A percentile compares a stretch with the other conserved stretches of the same genome.
These are phyloP conservation scores for Irpex sp. DNA, from an alignment of 1,284 basidiomycete species.

Conservation along the genomic window DNA sequence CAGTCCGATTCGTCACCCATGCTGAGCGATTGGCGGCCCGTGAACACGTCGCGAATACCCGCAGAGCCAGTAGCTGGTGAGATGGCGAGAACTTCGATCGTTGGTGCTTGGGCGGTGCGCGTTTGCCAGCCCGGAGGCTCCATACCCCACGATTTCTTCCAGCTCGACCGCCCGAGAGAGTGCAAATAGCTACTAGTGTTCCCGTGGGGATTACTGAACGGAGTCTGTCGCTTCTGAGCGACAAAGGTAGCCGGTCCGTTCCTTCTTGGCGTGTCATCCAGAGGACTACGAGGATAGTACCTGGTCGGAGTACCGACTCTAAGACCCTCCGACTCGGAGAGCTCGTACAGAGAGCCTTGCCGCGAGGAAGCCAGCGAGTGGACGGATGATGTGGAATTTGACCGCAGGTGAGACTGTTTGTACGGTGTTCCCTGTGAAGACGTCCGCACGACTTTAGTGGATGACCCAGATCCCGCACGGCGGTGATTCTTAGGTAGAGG, in stretches of 20 bases:
- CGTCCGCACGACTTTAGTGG: conserved; percentile 73
- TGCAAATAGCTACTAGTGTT: conserved; percentile 33
- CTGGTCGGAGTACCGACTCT: conserved; percentile 53
- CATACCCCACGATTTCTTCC: conserved; percentile 83
- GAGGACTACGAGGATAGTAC: conserved; percentile 34
- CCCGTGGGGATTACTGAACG: conserved; percentile 51
- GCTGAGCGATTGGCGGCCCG: conserved; percentile 54
- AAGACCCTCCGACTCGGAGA: conserved; percentile 58
- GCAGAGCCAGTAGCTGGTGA: conserved; percentile 43
- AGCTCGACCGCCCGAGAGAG: conserved; percentile 66
- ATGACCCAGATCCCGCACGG: conserved; percentile 68
- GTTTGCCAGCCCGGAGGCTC: conserved; percentile 83
- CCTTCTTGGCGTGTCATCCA: conserved; percentile 50
- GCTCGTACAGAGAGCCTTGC: conserved; percentile 72
- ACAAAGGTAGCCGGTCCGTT: conserved; percentile 55
- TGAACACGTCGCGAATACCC: conserved; percentile 72
- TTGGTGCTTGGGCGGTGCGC: conserved; percentile 61
- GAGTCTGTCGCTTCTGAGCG: conserved; percentile 69
- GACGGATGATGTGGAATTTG: conserved; percentile 70
- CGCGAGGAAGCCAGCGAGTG: conserved; percentile 71
- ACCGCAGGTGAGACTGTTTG: conserved; percentile 50
- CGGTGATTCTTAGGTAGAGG: conserved; percentile 71
- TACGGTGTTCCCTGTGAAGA: conserved; percentile 38
- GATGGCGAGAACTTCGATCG: conserved; percentile 68
- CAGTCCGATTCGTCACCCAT: conserved; percentile 77